A percentile compares a stretch with the other conserved stretches of the same genome.
These are phyloP conservation scores for Fusarium napiforme DNA, from an alignment of 2,329 filamentous ascomycete species.

Conservation along the genomic window DNA sequence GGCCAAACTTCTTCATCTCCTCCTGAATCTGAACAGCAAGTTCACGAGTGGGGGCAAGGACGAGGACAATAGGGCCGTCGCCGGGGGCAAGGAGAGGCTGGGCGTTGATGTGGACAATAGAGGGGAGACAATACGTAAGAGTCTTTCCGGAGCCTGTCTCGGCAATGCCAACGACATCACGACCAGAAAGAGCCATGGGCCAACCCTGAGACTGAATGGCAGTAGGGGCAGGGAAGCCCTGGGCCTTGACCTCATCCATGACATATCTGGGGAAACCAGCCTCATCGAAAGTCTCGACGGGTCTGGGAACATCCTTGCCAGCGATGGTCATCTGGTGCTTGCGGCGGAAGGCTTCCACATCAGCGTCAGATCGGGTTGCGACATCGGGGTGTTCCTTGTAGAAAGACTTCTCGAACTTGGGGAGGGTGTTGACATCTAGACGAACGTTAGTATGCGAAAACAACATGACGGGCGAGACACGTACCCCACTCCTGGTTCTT, in stretches of 20 bases:
- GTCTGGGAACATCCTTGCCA: slow-evolving; percentile 85
- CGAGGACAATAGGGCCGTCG: slow-evolving; percentile 95
- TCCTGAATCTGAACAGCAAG: slow-evolving; percentile 98
- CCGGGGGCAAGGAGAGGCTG: slow-evolving; percentile 95
- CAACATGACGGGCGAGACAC: slow-evolving; percentile 54
- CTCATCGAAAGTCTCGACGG: slow-evolving; percentile 97
- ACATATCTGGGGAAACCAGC: slow-evolving; percentile 97
- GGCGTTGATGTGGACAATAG: slow-evolving; percentile 99
- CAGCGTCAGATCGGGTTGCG: slow-evolving; percentile 75
- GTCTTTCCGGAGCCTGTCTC: slow-evolving; percentile 99
- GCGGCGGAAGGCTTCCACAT: slow-evolving; percentile 89
- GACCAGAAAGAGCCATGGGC: slow-evolving; percentile 98
- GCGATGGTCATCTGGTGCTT: slow-evolving; percentile 86
- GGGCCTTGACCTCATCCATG: slow-evolving; percentile 97
- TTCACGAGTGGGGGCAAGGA: slow-evolving; percentile 96
- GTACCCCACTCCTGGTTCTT: slow-evolving; percentile 91
- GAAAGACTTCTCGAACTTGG: slow-evolving; percentile 99
- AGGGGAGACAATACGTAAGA: slow-evolving; percentile 95
- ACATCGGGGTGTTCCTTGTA: slow-evolving; percentile 96
- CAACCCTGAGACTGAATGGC: slow-evolving; percentile 98
- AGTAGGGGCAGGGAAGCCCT: slow-evolving; percentile 93
- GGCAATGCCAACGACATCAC: slow-evolving; percentile 98
- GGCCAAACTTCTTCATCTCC: slow-evolving; percentile 98
- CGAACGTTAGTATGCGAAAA: slow-evolving; percentile 42
- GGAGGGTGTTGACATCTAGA: slow-evolving; percentile 78